Base-by-base conservation (phyloP, 2,329 filamentous ascomycete genomes). In the Albifimbria verrucaria region DNA sequence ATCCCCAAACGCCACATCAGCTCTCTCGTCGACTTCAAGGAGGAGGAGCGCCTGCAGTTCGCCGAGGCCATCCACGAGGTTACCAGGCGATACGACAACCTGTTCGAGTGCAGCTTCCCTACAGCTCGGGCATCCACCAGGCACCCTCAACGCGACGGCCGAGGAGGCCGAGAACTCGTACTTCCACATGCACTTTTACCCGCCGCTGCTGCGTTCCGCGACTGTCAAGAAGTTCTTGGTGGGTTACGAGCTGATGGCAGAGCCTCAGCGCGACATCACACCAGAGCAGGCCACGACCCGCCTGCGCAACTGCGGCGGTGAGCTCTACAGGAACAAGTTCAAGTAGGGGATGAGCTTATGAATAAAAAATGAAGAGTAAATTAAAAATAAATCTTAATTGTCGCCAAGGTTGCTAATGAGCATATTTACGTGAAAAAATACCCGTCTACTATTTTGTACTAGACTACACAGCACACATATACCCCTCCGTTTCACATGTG, bases 171-270 rank as follows among this genome's bases (percentile, higher is more conserved):
- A 96, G 62, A 86, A 86, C 56, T 91, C 90, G 60, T 93, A 96
- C 72, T 86, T 99, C 67, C 94, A 99, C 71, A 87, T 99, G 77
- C 94, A 99, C 75, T 99, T 99, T 72, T 97, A 97, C 70, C 94
- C 94, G 42, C 94, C 94, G 12, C 78, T 99, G 46, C 78, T 99
- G 58, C 86, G 94, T 52, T 96, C 92, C 46, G 92, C 94, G 2
- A 96, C 92, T 0, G 92, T 99, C 46, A 86, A 90, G 62, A 99
- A 99, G 75, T 99, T 97, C 74, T 73, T 97, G 50, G 94, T 99
- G 28, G 94, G 94, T 0, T 97, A 96, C 68, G 94, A 99, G 74
- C 81, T 99, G 73, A 85, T 99, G 83, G 94, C 90, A 2, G 94
- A 99, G 74, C 93, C 94, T n/a, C 94, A 99, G 73, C 83, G 94